Conservation (phyloP, 352 stramenopile genomes). For the Phytophthora ohioensis region DNA sequence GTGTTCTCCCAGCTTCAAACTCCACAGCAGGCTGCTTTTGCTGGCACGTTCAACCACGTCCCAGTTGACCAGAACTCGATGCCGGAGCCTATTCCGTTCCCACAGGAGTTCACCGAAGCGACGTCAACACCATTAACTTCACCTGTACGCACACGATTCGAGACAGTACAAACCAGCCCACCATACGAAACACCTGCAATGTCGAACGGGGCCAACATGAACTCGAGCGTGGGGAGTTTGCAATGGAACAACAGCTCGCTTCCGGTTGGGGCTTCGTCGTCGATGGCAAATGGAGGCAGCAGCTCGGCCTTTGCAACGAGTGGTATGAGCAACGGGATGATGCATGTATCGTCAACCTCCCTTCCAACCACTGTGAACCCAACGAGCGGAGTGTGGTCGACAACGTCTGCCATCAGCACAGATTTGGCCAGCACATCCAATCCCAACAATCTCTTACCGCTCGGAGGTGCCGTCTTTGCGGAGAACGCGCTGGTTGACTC, state of each 20-base stretch:
- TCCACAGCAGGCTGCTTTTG: not conserved
- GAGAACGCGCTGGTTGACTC: conserved; percentile 66
- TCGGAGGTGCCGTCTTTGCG: conserved; percentile 29
- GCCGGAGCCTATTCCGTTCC: conserved; percentile 39
- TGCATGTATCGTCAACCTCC: conserved; percentile 24
- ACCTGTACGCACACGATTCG: not conserved
- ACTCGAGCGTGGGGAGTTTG: not conserved
- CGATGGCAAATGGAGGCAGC: conserved; percentile 17
- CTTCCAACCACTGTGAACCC: conserved; percentile 12
- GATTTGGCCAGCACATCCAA: conserved; percentile 31
- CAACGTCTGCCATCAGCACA: conserved; percentile 38
- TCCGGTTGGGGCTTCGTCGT: conserved; percentile 16
- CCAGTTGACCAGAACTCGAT: conserved; percentile 9
- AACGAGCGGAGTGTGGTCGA: conserved; percentile 30
- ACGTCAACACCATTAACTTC: conserved; percentile 2
- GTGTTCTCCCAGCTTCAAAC: conserved; percentile 6
- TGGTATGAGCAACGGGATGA: conserved; percentile 22
- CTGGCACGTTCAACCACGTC: not conserved
- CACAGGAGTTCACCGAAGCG: conserved; percentile 11
- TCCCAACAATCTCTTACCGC: conserved; percentile 33
- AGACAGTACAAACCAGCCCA: conserved; percentile 13
- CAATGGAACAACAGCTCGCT: conserved; percentile 23
- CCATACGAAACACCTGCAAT: conserved; percentile 4
- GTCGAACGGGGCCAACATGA: conserved; percentile 15
- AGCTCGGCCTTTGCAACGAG: conserved; percentile 16